A percentile compares a stretch with the other conserved stretches of the same genome.
phyloP scores from a whole-genome alignment of 2,329 filamentous ascomycete species.

The Capronia coronata region DNA sequence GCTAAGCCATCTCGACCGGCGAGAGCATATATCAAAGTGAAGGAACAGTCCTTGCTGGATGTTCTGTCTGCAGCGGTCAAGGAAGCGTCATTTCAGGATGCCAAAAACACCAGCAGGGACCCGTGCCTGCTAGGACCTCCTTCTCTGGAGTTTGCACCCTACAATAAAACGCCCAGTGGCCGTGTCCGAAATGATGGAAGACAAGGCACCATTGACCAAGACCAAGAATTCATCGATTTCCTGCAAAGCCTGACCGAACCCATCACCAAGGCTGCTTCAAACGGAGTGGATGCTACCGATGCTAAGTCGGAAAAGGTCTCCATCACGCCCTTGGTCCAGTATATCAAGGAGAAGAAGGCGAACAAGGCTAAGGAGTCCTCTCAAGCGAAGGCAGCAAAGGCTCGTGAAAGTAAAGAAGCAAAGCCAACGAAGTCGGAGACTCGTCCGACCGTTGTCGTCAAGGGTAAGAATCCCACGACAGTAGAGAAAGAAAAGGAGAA shows the following conservation, averaged over 20 bases:
- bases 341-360: slow-evolving; percentile 84
- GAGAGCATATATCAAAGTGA: slow-evolving; percentile 74
- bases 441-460: slow-evolving; percentile 34
- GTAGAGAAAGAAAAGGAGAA: slow-evolving; percentile 7
- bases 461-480: slow-evolving; percentile 22
- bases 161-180: slow-evolving; percentile 70
- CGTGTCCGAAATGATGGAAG: slow-evolving; percentile 73
- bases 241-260: slow-evolving; percentile 78
- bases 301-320: slow-evolving; percentile 59
- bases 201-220: slow-evolving; percentile 92
- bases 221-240: slow-evolving; percentile 91
- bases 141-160: slow-evolving; percentile 71
- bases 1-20: slow-evolving; percentile 77
- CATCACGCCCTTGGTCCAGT: slow-evolving; percentile 84
- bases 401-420: slow-evolving; percentile 60
- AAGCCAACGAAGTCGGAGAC: slow-evolving; percentile 43
- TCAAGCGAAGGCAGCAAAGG: slow-evolving; percentile 36
- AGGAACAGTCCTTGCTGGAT: slow-evolving; percentile 61
- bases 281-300: slow-evolving; percentile 46
- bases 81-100: slow-evolving; percentile 67
- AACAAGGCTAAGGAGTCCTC: slow-evolving; percentile 52
- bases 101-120: slow-evolving; percentile 66
- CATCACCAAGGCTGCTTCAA: slow-evolving; percentile 49
- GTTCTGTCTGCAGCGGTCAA: slow-evolving; percentile 65
- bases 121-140: slow-evolving; percentile 71